phyloP scores from a whole-genome alignment of 192 early-diverging fungal species.

The Backusella westeae region DNA sequence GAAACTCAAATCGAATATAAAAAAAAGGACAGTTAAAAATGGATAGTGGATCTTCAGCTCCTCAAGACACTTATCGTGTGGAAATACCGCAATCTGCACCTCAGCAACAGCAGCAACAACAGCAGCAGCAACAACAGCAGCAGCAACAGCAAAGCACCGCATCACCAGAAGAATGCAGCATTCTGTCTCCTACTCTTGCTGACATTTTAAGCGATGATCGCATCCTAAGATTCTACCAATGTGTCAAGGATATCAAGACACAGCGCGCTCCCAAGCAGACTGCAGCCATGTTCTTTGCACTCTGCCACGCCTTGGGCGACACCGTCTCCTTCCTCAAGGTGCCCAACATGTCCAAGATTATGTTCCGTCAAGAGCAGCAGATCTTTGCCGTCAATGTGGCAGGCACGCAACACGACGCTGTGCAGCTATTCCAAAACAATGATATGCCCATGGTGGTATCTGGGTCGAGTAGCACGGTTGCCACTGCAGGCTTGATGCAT shows the following conservation, averaged over 20 bases:
- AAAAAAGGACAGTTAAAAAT: not conserved
- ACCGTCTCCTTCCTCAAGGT: constrained; percentile 32
- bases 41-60: constrained; percentile 1
- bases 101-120: not conserved
- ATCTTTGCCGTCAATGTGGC: constrained; percentile 35
- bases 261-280: constrained; percentile 28
- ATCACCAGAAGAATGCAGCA: constrained; percentile 18
- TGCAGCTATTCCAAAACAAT: constrained; percentile 20
- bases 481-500: constrained; percentile 7
- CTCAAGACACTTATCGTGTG: not conserved
- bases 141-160: not conserved
- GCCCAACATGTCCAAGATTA: constrained; percentile 31
- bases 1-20: not conserved
- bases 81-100: not conserved
- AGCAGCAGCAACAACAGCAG: not conserved
- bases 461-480: not conserved
- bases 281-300: constrained; percentile 33
- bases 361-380: constrained; percentile 35
- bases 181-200: constrained; percentile 30
- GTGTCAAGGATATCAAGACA: constrained; percentile 37
- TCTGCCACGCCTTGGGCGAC: constrained; percentile 34
- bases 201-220: constrained; percentile 34
- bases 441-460: not conserved
- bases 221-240: constrained; percentile 31
- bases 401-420: constrained; percentile 26